Conservation (phyloP, 2,329 filamentous ascomycete species). For the Dothiorella sarmentorum region DNA sequence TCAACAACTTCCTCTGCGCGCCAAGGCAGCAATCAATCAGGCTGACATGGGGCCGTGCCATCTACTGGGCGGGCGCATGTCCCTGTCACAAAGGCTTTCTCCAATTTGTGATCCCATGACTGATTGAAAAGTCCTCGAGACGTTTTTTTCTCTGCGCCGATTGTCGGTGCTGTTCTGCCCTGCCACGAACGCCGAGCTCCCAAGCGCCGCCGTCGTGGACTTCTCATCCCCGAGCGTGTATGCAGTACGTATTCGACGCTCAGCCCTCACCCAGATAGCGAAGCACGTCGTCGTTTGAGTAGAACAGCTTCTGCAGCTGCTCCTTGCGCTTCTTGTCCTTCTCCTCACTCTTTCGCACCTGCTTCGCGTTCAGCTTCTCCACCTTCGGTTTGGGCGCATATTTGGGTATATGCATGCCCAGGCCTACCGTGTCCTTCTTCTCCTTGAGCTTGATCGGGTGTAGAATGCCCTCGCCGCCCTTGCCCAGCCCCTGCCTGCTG, state of each 20-base stretch:
- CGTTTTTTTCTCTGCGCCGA: not conserved
- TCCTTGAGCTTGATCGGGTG: conserved; percentile 69
- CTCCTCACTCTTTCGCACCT: conserved; percentile 59
- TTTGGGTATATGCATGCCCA: conserved; percentile 55
- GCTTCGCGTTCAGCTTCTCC: conserved; percentile 34
- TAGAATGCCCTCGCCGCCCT: conserved; percentile 64
- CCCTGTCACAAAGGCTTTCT: no score
- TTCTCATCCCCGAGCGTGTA: not conserved
- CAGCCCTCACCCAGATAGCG: conserved; percentile 59
- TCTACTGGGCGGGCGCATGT: no score
- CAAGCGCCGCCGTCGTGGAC: not conserved
- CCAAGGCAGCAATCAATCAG: no score
- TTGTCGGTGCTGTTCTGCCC: not conserved
- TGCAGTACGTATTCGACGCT: not conserved
- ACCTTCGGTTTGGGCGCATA: conserved; percentile 34
- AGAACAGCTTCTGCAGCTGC: conserved; percentile 67
- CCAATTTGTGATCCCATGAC: no score
- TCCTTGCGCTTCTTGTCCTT: conserved; percentile 62
- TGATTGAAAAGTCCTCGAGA: no score
- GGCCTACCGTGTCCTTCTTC: conserved; percentile 72
- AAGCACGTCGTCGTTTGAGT: conserved; percentile 70
- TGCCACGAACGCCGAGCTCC: not conserved
- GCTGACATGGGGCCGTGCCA: no score
- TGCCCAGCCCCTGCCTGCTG: conserved; percentile 67
- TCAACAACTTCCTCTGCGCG: conserved; percentile 2